Evolutionary conservation across 2,329 filamentous ascomycete genomes (phyloP).

Genomic region (Pseudocercospora musae): DNA sequence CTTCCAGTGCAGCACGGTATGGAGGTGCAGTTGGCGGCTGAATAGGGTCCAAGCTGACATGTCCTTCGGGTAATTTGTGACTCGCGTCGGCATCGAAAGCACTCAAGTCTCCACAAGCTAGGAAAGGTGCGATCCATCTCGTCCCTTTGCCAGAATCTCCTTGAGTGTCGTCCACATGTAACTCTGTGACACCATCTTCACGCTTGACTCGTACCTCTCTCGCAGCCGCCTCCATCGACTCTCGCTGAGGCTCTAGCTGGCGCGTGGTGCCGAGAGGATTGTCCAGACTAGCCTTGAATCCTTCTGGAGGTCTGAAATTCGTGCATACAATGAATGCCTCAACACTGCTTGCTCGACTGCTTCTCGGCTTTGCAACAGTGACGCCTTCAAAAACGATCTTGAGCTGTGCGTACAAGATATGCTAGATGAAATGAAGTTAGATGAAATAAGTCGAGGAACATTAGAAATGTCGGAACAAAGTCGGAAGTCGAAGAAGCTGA

Average conservation of each 20-base stretch:
- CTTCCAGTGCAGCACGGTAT: conserved; percentile 85
- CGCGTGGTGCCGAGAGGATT: conserved; percentile 62
- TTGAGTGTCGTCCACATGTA: conserved; percentile 45
- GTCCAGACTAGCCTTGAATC: conserved; percentile 72
- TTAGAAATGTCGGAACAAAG: too few relatives aligned
- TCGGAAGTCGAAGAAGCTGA: too few relatives aligned
- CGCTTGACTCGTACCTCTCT: conserved; percentile 34
- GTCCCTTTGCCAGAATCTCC: conserved; percentile 45
- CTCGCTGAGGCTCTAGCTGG: conserved; percentile 6
- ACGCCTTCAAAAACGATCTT: conserved; percentile 87
- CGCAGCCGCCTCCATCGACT: conserved; percentile 16
- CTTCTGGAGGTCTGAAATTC: conserved; percentile 75
- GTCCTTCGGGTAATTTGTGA: conserved; percentile 80
- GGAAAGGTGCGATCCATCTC: conserved; percentile 89
- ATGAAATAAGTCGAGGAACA: too few relatives aligned
- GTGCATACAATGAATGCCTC: conserved; percentile 96
- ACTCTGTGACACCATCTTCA: conserved; percentile 48
- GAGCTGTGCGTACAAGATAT: conserved; percentile 90
- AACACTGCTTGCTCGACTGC: conserved; percentile 90
- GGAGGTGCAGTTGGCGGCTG: conserved; percentile 95
- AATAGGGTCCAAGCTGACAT: conserved; percentile 84
- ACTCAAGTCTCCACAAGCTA: conserved; percentile 94
- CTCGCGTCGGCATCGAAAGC: conserved; percentile 95
- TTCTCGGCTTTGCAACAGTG: conserved; percentile 87
- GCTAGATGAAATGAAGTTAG: too few relatives aligned